Evolutionary conservation across 139 green algal species (phyloP).

Genomic region (Asterochloris sp.): DNA sequence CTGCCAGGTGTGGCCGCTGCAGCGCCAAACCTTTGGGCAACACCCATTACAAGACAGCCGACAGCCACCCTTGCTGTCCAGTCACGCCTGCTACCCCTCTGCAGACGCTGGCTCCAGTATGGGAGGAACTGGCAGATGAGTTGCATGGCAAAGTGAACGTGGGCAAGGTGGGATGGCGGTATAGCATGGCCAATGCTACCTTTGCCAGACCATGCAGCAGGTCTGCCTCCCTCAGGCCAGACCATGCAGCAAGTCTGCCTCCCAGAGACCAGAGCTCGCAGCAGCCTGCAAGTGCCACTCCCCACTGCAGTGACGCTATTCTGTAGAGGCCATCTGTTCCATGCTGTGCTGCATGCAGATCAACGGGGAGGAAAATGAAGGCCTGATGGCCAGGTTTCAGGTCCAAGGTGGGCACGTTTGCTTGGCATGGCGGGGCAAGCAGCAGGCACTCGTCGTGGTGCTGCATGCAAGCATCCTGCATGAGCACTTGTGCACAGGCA

Average conservation of each 20-base stretch:
- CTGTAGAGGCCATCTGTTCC: no score
- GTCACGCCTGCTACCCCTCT: not conserved
- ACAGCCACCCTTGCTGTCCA: not conserved
- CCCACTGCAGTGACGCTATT: not conserved
- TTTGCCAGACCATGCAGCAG: not conserved
- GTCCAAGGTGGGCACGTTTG: no score
- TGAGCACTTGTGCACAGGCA: no score
- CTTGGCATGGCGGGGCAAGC: no score
- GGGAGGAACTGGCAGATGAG: slow-evolving; percentile 10
- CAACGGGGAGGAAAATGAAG: no score
- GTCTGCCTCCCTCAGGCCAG: not conserved
- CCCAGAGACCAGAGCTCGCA: not conserved
- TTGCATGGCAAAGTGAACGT: slow-evolving; percentile 12
- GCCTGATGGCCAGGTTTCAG: no score
- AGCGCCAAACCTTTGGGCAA: not conserved
- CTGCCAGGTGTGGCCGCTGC: not conserved
- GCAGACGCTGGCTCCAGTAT: slow-evolving; percentile 2
- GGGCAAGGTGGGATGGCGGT: not conserved
- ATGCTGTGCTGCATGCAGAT: no score
- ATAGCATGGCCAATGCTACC: not conserved
- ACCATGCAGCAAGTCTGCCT: not conserved
- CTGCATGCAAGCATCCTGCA: no score
- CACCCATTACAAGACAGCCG: not conserved
- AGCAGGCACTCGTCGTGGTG: no score
- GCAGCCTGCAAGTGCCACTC: not conserved